Evolutionary conservation across 768 basidiomycete species (phyloP).

Genomic region (Tylopilus rubrobrunneus): DNA sequence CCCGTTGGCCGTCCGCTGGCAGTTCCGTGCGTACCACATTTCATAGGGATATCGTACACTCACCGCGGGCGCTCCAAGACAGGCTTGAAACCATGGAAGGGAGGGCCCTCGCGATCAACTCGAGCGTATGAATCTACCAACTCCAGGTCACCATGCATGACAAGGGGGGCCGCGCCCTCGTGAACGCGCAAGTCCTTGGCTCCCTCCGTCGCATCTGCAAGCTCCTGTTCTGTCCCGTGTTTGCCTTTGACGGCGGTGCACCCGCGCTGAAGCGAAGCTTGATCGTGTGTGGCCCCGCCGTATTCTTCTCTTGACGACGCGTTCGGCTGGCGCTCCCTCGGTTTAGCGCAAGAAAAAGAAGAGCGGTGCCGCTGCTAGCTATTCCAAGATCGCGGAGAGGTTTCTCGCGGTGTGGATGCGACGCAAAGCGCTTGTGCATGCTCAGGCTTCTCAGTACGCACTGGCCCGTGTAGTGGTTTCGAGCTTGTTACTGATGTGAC

Average conservation of each 20-base stretch:
- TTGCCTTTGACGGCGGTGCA: conserved; percentile 98
- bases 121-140: conserved; percentile 99
- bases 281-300: conserved; percentile 64
- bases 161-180: conserved; percentile 85
- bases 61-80: conserved; percentile 6
- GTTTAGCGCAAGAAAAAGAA: conserved; percentile 85
- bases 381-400: conserved; percentile 85
- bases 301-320: too few relatives aligned
- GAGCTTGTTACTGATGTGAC: neutral
- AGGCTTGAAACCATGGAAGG: conserved; percentile 94
- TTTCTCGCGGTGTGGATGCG: conserved; percentile 92
- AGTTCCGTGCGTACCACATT: conserved; percentile 61
- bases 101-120: conserved; percentile 96
- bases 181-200: conserved; percentile 93
- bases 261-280: conserved; percentile 86
- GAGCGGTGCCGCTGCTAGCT: conserved; percentile 80
- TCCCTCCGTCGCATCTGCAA: conserved; percentile 89
- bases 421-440: conserved; percentile 75
- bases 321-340: conserved; percentile 5
- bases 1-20: conserved; percentile 95
- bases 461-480: neutral
- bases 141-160: conserved; percentile 99
- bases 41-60: neutral
- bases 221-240: conserved; percentile 94
- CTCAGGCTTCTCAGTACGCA: conserved; percentile 41